These are phyloP conservation scores for Boletus mariae DNA, from an alignment of 1,284 basidiomycete genomes.

Conservation along the genomic window DNA sequence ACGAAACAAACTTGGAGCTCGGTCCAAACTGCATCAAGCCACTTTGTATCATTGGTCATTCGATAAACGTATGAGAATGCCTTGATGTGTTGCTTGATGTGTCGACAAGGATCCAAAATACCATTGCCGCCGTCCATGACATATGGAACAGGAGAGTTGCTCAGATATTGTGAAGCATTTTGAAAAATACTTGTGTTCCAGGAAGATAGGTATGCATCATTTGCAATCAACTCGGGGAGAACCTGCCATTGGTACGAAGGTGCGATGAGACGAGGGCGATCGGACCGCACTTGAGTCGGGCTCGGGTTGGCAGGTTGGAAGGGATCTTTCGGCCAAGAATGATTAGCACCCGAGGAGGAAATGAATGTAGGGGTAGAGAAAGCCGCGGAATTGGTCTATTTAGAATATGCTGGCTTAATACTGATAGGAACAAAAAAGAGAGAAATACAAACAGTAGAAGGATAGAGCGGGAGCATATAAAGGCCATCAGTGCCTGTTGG, in stretches of 20 bases:
- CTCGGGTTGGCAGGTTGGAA: conserved; percentile 62
- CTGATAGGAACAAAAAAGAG: background rate
- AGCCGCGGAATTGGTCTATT: conserved; percentile 75
- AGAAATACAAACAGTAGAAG: conserved; percentile 67
- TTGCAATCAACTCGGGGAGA: conserved; percentile 74
- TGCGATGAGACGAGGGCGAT: conserved; percentile 90
- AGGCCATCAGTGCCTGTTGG: conserved; percentile 73
- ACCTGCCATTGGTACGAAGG: conserved; percentile 90
- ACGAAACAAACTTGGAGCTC: conserved; percentile 69
- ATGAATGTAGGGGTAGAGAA: conserved; percentile 75
- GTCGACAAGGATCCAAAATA: conserved; percentile 89
- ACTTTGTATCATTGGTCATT: conserved; percentile 86
- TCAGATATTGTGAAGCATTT: conserved; percentile 78
- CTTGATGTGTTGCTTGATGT: conserved; percentile 89
- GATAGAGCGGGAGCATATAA: conserved; percentile 83
- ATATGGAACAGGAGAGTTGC: conserved; percentile 66
- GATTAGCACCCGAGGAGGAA: conserved; percentile 43
- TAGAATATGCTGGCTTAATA: background rate
- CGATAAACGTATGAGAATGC: conserved; percentile 90
- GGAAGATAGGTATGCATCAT: conserved; percentile 79
- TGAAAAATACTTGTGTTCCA: conserved; percentile 94
- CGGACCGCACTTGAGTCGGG: conserved; percentile 61
- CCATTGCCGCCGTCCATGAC: conserved; percentile 81
- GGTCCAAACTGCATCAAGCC: conserved; percentile 80
- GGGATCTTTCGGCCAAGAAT: conserved; percentile 75